A percentile compares a stretch with the other conserved stretches of the same genome.
phyloP scores from a whole-genome alignment of 2,329 filamentous ascomycete species.

The Clarireedia sp. region DNA sequence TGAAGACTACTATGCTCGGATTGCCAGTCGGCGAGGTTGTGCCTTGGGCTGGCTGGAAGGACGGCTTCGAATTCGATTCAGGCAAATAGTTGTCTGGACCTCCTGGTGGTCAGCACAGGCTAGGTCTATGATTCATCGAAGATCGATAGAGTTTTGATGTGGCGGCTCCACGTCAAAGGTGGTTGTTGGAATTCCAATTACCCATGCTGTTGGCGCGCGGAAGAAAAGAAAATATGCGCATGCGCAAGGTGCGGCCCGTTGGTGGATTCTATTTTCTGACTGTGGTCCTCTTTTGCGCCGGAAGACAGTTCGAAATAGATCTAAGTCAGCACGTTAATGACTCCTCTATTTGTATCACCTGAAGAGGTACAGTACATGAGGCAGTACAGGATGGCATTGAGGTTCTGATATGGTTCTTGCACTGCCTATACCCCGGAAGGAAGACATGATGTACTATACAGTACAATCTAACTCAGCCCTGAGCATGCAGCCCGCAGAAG shows the following conservation, averaged over 20 bases:
- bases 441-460: not conserved
- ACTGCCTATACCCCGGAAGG: not conserved
- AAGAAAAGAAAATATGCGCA: conserved; percentile 4
- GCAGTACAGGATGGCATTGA: not conserved
- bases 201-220: conserved; percentile 6
- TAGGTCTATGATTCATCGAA: not conserved
- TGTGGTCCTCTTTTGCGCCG: not conserved
- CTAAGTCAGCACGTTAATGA: not conserved
- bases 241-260: not conserved
- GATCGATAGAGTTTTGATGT: not conserved
- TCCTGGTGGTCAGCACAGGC: too few relatives aligned
- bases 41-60: too few relatives aligned
- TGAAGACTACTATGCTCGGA: too few relatives aligned
- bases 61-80: too few relatives aligned
- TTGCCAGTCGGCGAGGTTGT: too few relatives aligned
- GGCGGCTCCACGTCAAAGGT: not conserved
- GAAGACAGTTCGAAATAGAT: not conserved
- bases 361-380: too few relatives aligned
- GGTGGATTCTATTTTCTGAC: conserved; percentile 5
- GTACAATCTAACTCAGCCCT: too few relatives aligned
- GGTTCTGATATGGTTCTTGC: not conserved
- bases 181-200: not conserved
- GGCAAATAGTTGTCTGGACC: not conserved
- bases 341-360: not conserved
- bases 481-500: too few relatives aligned